Evolutionary conservation across 768 basidiomycete species (phyloP).

Genomic region (Lentinus tigrinus): DNA sequence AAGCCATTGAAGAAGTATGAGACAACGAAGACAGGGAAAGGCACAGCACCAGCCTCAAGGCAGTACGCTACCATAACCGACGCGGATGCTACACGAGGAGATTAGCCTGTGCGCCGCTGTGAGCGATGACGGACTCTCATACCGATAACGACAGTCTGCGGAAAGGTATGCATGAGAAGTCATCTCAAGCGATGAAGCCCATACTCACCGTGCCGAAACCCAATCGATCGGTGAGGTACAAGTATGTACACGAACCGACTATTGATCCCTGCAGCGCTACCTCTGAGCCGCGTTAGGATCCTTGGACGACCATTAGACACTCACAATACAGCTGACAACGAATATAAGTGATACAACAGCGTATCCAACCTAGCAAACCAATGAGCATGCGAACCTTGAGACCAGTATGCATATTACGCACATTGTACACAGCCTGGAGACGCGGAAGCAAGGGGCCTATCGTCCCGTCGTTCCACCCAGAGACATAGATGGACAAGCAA

Average conservation of each 20-base stretch:
- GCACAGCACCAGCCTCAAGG: slow-evolving; percentile 52
- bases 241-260: slow-evolving; percentile 42
- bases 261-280: slow-evolving; percentile 40
- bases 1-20: slow-evolving; percentile 47
- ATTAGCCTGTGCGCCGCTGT: neutral
- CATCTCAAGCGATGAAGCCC: neutral
- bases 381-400: neutral
- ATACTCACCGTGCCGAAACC: slow-evolving; percentile 44
- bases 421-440: slow-evolving; percentile 56
- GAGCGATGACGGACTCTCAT: neutral
- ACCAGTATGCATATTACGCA: slow-evolving; percentile 12
- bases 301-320: slow-evolving; percentile 1
- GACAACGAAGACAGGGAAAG: slow-evolving; percentile 62
- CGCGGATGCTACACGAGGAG: slow-evolving; percentile 39
- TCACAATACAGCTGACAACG: slow-evolving; percentile 43
- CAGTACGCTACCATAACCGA: slow-evolving; percentile 52
- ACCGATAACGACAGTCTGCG: slow-evolving; percentile 6
- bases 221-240: slow-evolving; percentile 41
- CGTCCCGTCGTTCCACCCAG: slow-evolving; percentile 77
- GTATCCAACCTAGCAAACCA: slow-evolving; percentile 39
- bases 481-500: slow-evolving; percentile 54
- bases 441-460: slow-evolving; percentile 70
- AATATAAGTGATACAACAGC: slow-evolving; percentile 60
- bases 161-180: neutral
- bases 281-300: neutral